Evolutionary conservation across 2,329 filamentous ascomycete species (phyloP), one percentile per base, ranked within the genome.

Genomic region (Xylariaceae sp.): DNA sequence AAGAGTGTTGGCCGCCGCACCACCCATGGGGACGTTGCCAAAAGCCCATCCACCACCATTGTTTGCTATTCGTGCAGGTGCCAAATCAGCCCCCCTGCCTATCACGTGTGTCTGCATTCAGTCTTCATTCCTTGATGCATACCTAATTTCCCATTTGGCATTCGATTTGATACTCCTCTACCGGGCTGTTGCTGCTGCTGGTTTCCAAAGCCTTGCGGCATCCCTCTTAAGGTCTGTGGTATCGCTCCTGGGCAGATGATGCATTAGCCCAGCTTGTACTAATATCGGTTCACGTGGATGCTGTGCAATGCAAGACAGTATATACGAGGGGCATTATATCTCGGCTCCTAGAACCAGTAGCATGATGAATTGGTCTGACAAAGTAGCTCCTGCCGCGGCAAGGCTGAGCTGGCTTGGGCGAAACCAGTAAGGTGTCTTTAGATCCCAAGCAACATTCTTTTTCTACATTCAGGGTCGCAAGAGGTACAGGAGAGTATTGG

Each of bases 71-170:
- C 47, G 55, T 46, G 31, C 45, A 48, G 39, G 48, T 46, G 50
- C 42, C 47, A 54, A 45, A 64, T 68, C 62, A 69, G 66, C 57
- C 55, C 57, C n/a, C 50, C 28, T 38, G 42, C 53, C 50, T 39
- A 53, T 43, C 31, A 53, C 17, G 11, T 18, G 44, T 38, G 9
- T 31, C 31, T 42, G 22, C 22, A 28, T 28, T 28, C 28, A 40
- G 45, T 50, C 22, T 57, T 46, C 50, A 7, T 11, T 42, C 47
- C 42, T 47, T 31, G 44, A 49, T 57, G 63, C 75, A 68, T 77
- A 86, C 83, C 80, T 76, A 85, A 71, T 70, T 87, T 87, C 50
- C 82, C 82, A 61, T 83, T 84, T 52, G 82, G 82, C 77, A 87
- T 74, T 65, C 83, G 78, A 67, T 69, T 81, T 48, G 82, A 76